Conservation (phyloP, 768 basidiomycete genomes). For the Aureoboletus auriporus region DNA sequence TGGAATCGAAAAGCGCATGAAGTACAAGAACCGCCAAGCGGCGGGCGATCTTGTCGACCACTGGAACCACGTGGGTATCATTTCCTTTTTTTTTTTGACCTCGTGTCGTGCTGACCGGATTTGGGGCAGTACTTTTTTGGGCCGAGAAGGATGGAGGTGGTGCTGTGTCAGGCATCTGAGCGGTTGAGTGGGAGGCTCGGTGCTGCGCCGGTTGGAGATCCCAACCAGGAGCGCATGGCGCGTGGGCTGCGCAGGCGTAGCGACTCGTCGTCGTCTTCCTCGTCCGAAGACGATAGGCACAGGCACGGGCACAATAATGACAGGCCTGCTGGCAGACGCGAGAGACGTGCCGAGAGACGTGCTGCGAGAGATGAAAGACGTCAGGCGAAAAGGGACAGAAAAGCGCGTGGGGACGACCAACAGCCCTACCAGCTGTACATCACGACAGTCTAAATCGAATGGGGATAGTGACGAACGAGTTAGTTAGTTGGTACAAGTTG, state of each 20-base stretch:
- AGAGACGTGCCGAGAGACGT: slow-evolving; percentile 11
- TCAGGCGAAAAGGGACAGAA: slow-evolving; percentile 12
- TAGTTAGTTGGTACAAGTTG: too few relatives aligned
- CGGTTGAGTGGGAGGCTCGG: slow-evolving; percentile 27
- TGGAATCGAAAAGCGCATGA: slow-evolving; percentile 24
- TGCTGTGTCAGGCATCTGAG: slow-evolving; percentile 32
- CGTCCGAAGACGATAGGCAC: slow-evolving; percentile 3
- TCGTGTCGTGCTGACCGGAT: background rate
- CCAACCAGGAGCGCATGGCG: slow-evolving; percentile 18
- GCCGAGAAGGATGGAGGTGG: slow-evolving; percentile 40
- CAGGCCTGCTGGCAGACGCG: slow-evolving; percentile 4
- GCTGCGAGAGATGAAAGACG: slow-evolving; percentile 9
- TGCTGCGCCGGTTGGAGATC: slow-evolving; percentile 17
- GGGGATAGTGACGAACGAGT: too few relatives aligned
- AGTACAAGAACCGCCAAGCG: slow-evolving; percentile 34
- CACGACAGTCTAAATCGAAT: background rate
- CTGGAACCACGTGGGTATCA: slow-evolving; percentile 42
- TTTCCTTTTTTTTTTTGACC: background rate
- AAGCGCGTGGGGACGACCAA: slow-evolving; percentile 10
- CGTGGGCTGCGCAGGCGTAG: slow-evolving; percentile 9
- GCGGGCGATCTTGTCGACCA: slow-evolving; percentile 41
- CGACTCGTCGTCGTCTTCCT: background rate
- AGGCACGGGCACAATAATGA: background rate
- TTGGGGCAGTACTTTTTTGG: slow-evolving; percentile 43
- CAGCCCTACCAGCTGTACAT: slow-evolving; percentile 23